Conservation (phyloP, 257 asterid genomes). For the Capsicum pubescens region DNA sequence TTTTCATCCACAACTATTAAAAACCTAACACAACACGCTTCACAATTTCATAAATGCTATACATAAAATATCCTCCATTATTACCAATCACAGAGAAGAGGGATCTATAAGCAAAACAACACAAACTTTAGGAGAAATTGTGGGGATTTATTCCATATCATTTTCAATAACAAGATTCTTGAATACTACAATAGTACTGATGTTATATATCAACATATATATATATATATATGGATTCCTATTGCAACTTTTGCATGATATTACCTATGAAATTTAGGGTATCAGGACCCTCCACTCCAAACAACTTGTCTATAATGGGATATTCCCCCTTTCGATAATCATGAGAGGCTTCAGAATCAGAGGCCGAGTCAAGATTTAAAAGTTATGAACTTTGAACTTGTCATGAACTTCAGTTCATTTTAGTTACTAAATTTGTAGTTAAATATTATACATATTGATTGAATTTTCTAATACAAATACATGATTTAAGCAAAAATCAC, state of each 20-base stretch:
- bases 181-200: conserved; percentile 20
- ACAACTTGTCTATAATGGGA: conserved; percentile 19
- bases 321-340: background rate
- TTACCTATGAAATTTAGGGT: conserved; percentile 27
- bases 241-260: conserved; percentile 39
- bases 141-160: conserved; percentile 28
- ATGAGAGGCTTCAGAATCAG: background rate
- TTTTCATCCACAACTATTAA: too few relatives aligned
- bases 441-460: background rate
- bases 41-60: background rate
- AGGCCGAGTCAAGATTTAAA: background rate
- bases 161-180: conserved; percentile 47
- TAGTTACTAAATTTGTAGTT: background rate
- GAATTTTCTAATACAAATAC: background rate
- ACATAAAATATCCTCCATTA: background rate
- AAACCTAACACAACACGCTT: background rate
- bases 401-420: background rate
- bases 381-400: background rate
- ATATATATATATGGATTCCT: conserved; percentile 42
- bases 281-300: conserved; percentile 43
- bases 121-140: background rate
- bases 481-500: background rate
- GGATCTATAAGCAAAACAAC: background rate
- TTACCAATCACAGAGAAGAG: conserved; percentile 36
- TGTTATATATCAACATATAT: conserved; percentile 15